Evolutionary conservation across 2,329 filamentous ascomycete species (phyloP), one percentile per base, ranked within the genome.

Genomic region (Ascochyta koolunga): DNA sequence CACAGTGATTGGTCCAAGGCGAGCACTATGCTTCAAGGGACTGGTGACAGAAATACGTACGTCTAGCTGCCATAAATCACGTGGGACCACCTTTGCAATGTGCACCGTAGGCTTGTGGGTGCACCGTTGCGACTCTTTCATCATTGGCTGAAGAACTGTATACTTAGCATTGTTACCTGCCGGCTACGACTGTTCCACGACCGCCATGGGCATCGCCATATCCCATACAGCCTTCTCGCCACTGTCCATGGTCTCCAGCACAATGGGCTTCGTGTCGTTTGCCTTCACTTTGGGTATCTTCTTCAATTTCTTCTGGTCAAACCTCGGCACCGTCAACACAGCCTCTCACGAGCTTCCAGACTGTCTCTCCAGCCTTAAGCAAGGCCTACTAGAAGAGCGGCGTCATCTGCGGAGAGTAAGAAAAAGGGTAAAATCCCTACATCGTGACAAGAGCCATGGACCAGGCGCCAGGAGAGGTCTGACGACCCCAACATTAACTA

Each of bases 271-370:
- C 54, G 66, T 79, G 24, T 74, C 70, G 32, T 79, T 79, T 43
- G 73, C 72, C 27, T 78, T 79, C 65, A 79, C 77, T 0, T 53
- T 78, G 16, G 69, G 64, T n/a, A 79, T 77, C 15, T 73, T 77
- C 59, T 42, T 79, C 22, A 68, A 72, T 42, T 74, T 79, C 7
- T 69, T 77, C 45, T 79, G 74, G 76, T 61, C 64, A 40, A 76
- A 76, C 18, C 58, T 78, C 32, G 54, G 64, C n/a, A 78, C 76
- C 3, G 54, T 78, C 25, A 56, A 59, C 32, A 65, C 71, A 41
- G 76, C 76, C 1, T 65, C 69, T 5, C 60, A 67, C 32, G 72
- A 79, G 55, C 76, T 78, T n/a, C 67, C 73, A 43, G 67, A 72
- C 44, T 72, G 68, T 29, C 61, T 78, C 1, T 75, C 71, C n/a